Conservation (phyloP, 495 filamentous ascomycete species). For the Melanomma pulvis-pyrius region DNA sequence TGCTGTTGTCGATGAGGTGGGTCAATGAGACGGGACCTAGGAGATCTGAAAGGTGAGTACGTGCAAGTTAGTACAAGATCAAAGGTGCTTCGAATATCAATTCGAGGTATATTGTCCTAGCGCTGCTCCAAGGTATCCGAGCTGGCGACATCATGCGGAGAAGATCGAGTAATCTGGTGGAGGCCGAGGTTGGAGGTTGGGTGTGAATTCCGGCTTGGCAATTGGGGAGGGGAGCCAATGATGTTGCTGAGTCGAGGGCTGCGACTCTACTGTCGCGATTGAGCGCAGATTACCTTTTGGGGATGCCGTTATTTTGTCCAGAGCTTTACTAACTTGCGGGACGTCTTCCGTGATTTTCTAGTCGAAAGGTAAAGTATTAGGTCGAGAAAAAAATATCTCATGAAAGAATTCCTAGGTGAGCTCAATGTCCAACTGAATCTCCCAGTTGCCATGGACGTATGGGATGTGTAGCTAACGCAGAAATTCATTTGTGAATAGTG, state of each 20-base stretch:
- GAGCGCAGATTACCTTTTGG: not conserved
- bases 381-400: no score
- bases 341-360: no score
- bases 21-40: not conserved
- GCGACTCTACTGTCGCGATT: not conserved
- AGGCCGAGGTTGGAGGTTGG: slow-evolving; percentile 20
- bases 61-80: not conserved
- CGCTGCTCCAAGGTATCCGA: not conserved
- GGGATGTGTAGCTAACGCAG: no score
- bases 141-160: slow-evolving; percentile 10
- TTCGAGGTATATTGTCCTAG: not conserved
- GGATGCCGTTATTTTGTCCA: no score
- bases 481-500: no score
- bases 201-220: slow-evolving; percentile 21
- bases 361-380: no score
- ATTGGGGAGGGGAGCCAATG: not conserved
- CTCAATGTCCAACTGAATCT: no score
- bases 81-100: not conserved
- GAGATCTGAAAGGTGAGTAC: not conserved
- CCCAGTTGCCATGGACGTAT: no score
- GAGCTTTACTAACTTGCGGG: no score
- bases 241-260: not conserved
- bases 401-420: no score
- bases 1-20: not conserved
- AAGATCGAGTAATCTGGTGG: not conserved